Conservation (phyloP, 306 rosid species). For the Cucurbita ficifolia region DNA sequence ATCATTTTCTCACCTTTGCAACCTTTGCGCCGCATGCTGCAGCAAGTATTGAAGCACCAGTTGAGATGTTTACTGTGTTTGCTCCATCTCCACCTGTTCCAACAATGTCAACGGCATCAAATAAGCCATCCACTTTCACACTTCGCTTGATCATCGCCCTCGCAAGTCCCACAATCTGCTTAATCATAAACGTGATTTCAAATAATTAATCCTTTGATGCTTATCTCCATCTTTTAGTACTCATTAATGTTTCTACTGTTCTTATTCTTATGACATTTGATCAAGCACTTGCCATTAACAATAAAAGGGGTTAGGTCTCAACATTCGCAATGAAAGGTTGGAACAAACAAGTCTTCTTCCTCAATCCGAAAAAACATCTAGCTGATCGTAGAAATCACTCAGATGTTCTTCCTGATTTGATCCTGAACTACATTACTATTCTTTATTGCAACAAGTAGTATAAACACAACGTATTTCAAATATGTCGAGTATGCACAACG, state of each 20-base stretch:
- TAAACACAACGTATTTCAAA: background rate
- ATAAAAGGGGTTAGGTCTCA: background rate
- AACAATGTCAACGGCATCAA: slow-evolving; percentile 79
- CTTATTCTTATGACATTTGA: background rate
- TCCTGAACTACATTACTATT: background rate
- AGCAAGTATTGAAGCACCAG: slow-evolving; percentile 77
- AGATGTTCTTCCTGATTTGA: background rate
- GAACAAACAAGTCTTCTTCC: background rate
- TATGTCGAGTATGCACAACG: background rate
- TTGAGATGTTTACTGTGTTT: slow-evolving; percentile 85
- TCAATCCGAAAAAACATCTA: background rate
- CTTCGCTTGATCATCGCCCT: slow-evolving; percentile 71
- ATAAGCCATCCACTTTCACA: slow-evolving; percentile 59
- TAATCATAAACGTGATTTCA: background rate
- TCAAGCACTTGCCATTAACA: background rate
- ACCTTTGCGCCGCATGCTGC: slow-evolving; percentile 96
- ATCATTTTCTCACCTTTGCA: slow-evolving; percentile 47
- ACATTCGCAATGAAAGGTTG: background rate
- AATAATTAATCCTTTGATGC: background rate
- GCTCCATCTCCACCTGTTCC: slow-evolving; percentile 98
- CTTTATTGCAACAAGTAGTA: background rate
- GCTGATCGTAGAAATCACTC: background rate
- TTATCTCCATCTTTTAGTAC: background rate
- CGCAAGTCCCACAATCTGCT: slow-evolving; percentile 80
- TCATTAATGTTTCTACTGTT: background rate